Evolutionary conservation across 2,329 filamentous ascomycete species (phyloP), one percentile per base, ranked within the genome.

Genomic region (Cercospora brassicicola): DNA sequence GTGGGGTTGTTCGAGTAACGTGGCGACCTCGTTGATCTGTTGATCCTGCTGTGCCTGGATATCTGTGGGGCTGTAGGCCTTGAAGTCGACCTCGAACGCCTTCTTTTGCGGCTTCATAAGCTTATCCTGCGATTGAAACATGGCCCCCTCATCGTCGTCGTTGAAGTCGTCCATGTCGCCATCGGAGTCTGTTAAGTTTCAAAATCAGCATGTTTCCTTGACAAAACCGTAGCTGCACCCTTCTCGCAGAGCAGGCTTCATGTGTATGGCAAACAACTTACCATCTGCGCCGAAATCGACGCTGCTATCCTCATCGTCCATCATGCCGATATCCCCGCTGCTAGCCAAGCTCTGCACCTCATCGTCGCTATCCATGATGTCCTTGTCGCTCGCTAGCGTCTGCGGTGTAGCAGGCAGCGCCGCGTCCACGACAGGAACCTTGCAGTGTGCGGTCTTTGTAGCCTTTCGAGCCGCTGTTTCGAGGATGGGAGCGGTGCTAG

Each of bases 311-410:
- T 67, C 71, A 75, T 94, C 91, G 74, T 91, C 67, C 56, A 67
- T 57, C 75, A 93, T 91, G 71, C 91, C 87, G 30, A 71, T 69
- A 42, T 73, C 86, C 68, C 87, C 87, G 72, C 91, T 90, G 77
- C 91, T 96, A 74, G 90, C 85, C 77, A 89, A 89, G 75, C 91
- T 96, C 87, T 95, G 91, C 80, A 94, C 94, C 69, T 97, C 94
- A 77, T 97, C 93, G 75, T 98, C 94, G 8, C 94, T 97, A 82
- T 97, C 93, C 94, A 97, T 97, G 26, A 31, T 56, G 36, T 56
- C 55, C 60, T 73, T 75, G 65, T 76, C 82, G 39, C 82, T 84
- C 70, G 69, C 80, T 74, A 74, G 75, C 64, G 71, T 78, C 74
- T 78, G 86, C 23, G 88, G 88, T 48, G 87, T 85, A 53, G 82